Conservation (phyloP, 2,329 filamentous ascomycete species). For the Colletotrichum agaves region DNA sequence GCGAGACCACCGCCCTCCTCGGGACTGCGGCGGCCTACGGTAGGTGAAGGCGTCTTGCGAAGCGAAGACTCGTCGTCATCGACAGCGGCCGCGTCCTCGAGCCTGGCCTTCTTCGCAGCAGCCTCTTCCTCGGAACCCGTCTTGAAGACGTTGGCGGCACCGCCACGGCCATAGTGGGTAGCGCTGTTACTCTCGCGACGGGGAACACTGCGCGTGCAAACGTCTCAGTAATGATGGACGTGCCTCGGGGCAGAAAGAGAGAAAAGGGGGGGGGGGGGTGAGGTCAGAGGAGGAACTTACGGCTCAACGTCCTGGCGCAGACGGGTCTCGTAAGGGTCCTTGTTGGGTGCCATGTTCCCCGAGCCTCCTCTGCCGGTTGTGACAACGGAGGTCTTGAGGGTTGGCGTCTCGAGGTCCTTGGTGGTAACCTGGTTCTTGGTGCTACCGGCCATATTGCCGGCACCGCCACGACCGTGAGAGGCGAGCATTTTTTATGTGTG, state of each 20-base stretch:
- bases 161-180: constrained; percentile 78
- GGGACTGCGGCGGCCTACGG: constrained; percentile 27
- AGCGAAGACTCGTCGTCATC: constrained; percentile 44
- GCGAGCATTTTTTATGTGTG: constrained; percentile 51
- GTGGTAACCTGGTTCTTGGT: constrained; percentile 60
- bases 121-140: constrained; percentile 54
- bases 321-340: constrained; percentile 78
- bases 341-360: constrained; percentile 85
- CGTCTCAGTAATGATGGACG: constrained; percentile 32
- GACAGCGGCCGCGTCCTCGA: constrained; percentile 46
- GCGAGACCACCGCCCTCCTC: constrained; percentile 45
- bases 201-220: constrained; percentile 53
- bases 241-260: background rate
- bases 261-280: constrained; percentile 35
- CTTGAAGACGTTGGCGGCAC: constrained; percentile 76
- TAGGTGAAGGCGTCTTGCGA: constrained; percentile 36
- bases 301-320: constrained; percentile 84
- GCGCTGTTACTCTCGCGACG: constrained; percentile 68
- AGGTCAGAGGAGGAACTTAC: constrained; percentile 54
- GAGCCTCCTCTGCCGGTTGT: constrained; percentile 90
- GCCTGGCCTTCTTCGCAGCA: constrained; percentile 41
- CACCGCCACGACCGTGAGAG: constrained; percentile 82
- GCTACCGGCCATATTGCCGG: constrained; percentile 75
- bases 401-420: constrained; percentile 81
- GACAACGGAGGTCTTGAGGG: constrained; percentile 83